Conservation (phyloP, 1,284 basidiomycete species). For the Microbotryum saponariae region DNA sequence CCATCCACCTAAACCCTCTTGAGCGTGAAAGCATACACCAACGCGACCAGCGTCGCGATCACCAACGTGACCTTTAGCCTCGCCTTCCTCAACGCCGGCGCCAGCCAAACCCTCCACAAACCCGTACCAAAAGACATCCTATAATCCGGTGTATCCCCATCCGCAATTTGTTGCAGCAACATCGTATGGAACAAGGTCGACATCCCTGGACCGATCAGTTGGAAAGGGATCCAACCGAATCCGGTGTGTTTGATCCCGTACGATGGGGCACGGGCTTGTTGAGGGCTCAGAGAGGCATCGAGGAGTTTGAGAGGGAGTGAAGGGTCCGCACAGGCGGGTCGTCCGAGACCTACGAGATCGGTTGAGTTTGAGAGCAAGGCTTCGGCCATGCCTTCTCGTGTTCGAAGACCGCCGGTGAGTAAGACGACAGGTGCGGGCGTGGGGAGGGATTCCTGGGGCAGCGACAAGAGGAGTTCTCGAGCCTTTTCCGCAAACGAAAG, state of each 20-base stretch:
- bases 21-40: too few species aligned
- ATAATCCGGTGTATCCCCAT: slow-evolving; percentile 7
- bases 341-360: slow-evolving; percentile 69
- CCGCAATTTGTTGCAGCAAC: slow-evolving; percentile 25
- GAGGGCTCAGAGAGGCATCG: slow-evolving; percentile 22
- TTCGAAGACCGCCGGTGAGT: slow-evolving; percentile 70
- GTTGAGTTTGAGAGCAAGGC: slow-evolving; percentile 46
- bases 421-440: slow-evolving; percentile 54
- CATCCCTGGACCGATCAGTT: slow-evolving; percentile 39
- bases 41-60: not conserved
- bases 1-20: too few species aligned
- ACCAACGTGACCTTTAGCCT: not conserved
- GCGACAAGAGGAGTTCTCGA: slow-evolving; percentile 20
- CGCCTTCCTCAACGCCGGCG: not conserved
- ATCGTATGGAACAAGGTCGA: slow-evolving; percentile 34
- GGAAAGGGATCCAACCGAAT: slow-evolving; percentile 31
- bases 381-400: slow-evolving; percentile 52
- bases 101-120: not conserved
- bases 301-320: slow-evolving; percentile 48
- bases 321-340: slow-evolving; percentile 58
- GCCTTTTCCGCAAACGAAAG: slow-evolving; percentile 34
- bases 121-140: slow-evolving; percentile 1
- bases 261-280: slow-evolving; percentile 28
- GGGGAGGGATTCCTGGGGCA: slow-evolving; percentile 2
- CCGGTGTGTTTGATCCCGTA: slow-evolving; percentile 34